Conservation (phyloP, 805 yeast genomes). For the Kodamaea leandrae region DNA sequence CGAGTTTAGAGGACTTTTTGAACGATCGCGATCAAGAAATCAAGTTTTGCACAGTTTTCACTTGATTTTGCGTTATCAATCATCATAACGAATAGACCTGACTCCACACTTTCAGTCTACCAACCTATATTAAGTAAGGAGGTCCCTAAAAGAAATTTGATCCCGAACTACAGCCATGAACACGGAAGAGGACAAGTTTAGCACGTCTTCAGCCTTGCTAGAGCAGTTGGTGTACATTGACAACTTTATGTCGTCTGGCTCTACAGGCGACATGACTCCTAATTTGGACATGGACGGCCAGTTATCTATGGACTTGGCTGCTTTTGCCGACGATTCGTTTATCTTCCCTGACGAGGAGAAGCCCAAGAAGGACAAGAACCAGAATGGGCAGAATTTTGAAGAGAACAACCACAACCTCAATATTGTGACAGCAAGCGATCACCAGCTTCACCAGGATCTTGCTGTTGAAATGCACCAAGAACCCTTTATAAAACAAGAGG, state of each 20-base stretch:
- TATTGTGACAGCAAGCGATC: too few relatives aligned
- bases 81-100: background rate
- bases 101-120: slow-evolving; percentile 1
- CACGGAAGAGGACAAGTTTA: slow-evolving; percentile 8
- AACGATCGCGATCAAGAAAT: too few relatives aligned
- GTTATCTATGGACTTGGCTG: slow-evolving; percentile 59
- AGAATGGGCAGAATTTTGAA: slow-evolving; percentile 9
- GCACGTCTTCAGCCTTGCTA: slow-evolving; percentile 46
- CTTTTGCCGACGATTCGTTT: slow-evolving; percentile 79
- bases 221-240: slow-evolving; percentile 82
- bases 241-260: slow-evolving; percentile 57
- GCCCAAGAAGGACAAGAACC: slow-evolving; percentile 36
- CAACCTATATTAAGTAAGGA: background rate
- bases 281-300: slow-evolving; percentile 41
- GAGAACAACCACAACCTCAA: too few relatives aligned
- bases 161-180: slow-evolving; percentile 1
- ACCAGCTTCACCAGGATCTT: too few relatives aligned
- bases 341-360: slow-evolving; percentile 82
- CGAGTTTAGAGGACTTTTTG: too few relatives aligned
- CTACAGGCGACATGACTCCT: slow-evolving; percentile 33
- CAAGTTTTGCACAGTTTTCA: background rate
- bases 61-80: background rate
- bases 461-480: slow-evolving; percentile 4
- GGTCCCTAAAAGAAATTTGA: background rate
- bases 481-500: slow-evolving; percentile 2